Percentiles rank a stretch among this genome's conserved stretches.
Evolutionary conservation across 139 green algal genomes (phyloP).

Genomic region (Ulvella scutata): DNA sequence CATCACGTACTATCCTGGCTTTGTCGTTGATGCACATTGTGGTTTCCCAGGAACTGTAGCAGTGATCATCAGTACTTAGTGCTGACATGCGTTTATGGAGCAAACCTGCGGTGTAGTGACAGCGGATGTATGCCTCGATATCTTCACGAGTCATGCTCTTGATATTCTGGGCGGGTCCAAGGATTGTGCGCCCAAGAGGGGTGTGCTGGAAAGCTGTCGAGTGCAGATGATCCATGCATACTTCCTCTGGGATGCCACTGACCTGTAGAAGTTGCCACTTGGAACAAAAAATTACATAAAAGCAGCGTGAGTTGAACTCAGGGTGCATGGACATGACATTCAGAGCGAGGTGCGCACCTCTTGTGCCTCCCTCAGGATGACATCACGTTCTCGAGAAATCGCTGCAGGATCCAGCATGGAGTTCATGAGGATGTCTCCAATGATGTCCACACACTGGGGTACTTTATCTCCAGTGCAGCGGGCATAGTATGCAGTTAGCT

Average conservation of each 20-base stretch:
- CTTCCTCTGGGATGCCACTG: constrained; percentile 62
- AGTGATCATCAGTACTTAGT: no score
- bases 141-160: constrained; percentile 65
- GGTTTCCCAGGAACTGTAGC: no score
- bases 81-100: constrained; percentile 23
- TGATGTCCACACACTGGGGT: constrained; percentile 76
- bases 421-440: constrained; percentile 94
- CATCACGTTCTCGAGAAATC: constrained; percentile 80
- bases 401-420: constrained; percentile 67
- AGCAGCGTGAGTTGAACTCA: background rate
- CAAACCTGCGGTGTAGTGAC: constrained; percentile 77
- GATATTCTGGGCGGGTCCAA: constrained; percentile 90
- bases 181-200: constrained; percentile 87
- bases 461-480: constrained; percentile 64
- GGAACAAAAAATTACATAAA: background rate
- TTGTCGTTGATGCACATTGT: no score
- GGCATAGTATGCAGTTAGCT: constrained; percentile 93
- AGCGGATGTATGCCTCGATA: constrained; percentile 86
- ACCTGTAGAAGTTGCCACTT: constrained; percentile 23
- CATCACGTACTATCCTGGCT: no score
- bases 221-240: constrained; percentile 92
- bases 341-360: constrained; percentile 39
- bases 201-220: constrained; percentile 96
- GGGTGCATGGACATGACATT: background rate
- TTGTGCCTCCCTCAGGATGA: constrained; percentile 97